Conservation (phyloP, 2,329 filamentous ascomycete genomes). For the Fusarium cicatricum region DNA sequence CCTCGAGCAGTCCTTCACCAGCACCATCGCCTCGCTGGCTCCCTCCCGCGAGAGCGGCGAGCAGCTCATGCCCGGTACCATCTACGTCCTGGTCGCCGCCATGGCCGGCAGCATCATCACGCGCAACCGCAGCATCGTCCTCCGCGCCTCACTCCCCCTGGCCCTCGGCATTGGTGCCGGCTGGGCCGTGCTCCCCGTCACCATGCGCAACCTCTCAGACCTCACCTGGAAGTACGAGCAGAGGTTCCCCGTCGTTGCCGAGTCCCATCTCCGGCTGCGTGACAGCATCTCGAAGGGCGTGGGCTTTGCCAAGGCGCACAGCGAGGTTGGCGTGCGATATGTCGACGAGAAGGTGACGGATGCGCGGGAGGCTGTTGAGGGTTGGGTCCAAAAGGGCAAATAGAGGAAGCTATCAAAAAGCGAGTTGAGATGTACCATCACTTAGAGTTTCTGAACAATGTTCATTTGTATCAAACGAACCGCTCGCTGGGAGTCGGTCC, state of each 20-base stretch:
- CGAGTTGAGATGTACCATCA: constrained; percentile 49
- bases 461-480: constrained; percentile 45
- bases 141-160: constrained; percentile 79
- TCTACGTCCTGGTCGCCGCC: constrained; percentile 92
- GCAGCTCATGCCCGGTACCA: constrained; percentile 84
- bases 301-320: constrained; percentile 78
- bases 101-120: constrained; percentile 95
- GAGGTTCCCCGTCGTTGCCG: constrained; percentile 81
- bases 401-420: constrained; percentile 51
- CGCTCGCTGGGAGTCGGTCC: constrained; percentile 19
- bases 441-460: constrained; percentile 45
- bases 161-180: constrained; percentile 84
- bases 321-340: constrained; percentile 72
- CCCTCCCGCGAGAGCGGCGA: constrained; percentile 87
- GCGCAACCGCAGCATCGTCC: constrained; percentile 84
- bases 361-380: constrained; percentile 80
- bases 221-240: constrained; percentile 94
- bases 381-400: constrained; percentile 91
- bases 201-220: constrained; percentile 87
- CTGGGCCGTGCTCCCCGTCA: constrained; percentile 86
- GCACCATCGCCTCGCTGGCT: constrained; percentile 86
- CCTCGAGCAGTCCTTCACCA: constrained; percentile 89
- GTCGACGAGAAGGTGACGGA: constrained; percentile 83
- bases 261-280: constrained; percentile 78
- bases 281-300: constrained; percentile 74